Conservation (phyloP, 2,329 filamentous ascomycete species). For the Penicillium concentricum region DNA sequence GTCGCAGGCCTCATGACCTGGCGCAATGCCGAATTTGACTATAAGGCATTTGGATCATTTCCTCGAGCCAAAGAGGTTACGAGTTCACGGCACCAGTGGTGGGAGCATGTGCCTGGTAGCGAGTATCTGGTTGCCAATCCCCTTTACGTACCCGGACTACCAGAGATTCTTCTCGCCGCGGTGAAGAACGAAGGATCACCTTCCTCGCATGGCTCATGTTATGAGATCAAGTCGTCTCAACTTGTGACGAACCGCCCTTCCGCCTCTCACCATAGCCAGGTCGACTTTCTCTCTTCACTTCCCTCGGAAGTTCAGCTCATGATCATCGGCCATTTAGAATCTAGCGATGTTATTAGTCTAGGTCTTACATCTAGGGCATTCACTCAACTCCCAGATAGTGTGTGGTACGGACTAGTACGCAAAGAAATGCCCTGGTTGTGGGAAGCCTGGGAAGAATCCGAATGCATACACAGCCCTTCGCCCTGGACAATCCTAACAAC, state of each 20-base stretch:
- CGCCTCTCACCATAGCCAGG: no score
- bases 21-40: slow-evolving; percentile 14
- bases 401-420: slow-evolving; percentile 15
- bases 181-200: not conserved
- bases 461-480: slow-evolving; percentile 4
- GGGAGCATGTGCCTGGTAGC: slow-evolving; percentile 5
- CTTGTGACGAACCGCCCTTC: not conserved
- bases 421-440: slow-evolving; percentile 22
- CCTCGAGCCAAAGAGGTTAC: slow-evolving; percentile 8
- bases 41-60: not conserved
- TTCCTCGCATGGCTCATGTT: no score
- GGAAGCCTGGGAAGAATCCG: slow-evolving; percentile 13
- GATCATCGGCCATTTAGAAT: slow-evolving; percentile 1
- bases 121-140: slow-evolving; percentile 19
- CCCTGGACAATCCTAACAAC: slow-evolving; percentile 11
- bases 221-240: not conserved
- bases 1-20: slow-evolving; percentile 11
- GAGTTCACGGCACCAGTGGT: slow-evolving; percentile 8
- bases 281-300: slow-evolving; percentile 1
- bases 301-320: slow-evolving; percentile 7
- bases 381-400: slow-evolving; percentile 5
- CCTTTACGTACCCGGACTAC: slow-evolving; percentile 11
- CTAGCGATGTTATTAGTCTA: slow-evolving; percentile 7
- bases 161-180: slow-evolving; percentile 2
- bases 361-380: slow-evolving; percentile 12